Conservation (phyloP, 441 rosid species). For the Adansonia madagascariensis region DNA sequence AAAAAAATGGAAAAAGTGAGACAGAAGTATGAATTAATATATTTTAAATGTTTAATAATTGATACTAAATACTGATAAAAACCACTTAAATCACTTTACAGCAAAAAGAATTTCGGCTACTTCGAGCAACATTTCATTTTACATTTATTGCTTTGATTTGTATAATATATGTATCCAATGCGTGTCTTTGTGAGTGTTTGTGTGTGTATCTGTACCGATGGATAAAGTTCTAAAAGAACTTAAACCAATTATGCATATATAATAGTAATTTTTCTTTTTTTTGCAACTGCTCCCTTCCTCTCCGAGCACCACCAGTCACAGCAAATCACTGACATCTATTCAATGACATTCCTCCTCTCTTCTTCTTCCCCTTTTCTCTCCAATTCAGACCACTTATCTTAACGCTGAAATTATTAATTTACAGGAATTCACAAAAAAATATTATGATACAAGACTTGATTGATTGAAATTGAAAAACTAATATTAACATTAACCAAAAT, state of each 20-base stretch:
- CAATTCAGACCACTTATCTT: too few species aligned
- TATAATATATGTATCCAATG: not conserved
- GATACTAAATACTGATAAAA: not conserved
- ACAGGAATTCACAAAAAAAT: not conserved
- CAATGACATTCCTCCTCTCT: constrained; percentile 3
- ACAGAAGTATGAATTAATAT: not conserved
- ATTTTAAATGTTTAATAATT: not conserved
- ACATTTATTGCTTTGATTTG: constrained; percentile 2
- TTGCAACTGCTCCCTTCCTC: not conserved
- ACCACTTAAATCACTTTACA: not conserved
- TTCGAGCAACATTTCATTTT: not conserved
- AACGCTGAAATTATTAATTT: too few species aligned
- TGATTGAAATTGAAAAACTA: not conserved
- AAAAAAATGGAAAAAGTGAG: not conserved
- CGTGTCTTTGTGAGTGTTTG: not conserved
- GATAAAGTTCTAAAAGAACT: not conserved
- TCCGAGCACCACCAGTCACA: not conserved
- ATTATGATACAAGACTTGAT: not conserved
- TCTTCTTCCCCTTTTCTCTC: not conserved
- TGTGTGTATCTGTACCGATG: not conserved
- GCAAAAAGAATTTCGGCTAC: not conserved
- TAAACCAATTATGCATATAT: not conserved
- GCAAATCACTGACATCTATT: constrained; percentile 1
- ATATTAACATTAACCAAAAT: not conserved
- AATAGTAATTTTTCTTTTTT: not conserved